These are phyloP conservation scores for Metschnikowia koreensis DNA, from an alignment of 805 yeast genomes.

Conservation along the genomic window DNA sequence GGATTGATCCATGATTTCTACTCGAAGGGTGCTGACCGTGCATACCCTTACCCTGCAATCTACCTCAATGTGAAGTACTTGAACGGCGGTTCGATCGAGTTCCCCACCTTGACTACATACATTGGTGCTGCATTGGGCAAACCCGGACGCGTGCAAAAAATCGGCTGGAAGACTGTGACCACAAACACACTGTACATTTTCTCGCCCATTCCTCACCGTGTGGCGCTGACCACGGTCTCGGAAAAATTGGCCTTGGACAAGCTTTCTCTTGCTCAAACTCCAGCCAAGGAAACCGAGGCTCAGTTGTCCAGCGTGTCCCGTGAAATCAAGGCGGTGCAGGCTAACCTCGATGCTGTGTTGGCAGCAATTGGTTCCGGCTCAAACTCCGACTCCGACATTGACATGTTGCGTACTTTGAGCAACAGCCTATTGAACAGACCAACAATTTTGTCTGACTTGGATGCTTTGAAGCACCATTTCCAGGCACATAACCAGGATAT, in stretches of 20 bases:
- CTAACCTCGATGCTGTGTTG: constrained; percentile 49
- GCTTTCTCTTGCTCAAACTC: constrained; percentile 34
- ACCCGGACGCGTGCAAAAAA: constrained; percentile 36
- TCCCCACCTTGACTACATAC: constrained; percentile 65
- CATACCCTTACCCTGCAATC: constrained; percentile 73
- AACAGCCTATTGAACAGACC: constrained; percentile 54
- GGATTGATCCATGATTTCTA: constrained; percentile 81
- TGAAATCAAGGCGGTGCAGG: constrained; percentile 46
- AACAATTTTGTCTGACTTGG: constrained; percentile 46
- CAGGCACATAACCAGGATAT: constrained; percentile 76
- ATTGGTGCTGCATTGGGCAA: constrained; percentile 72
- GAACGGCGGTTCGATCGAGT: constrained; percentile 43
- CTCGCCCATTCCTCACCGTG: constrained; percentile 69
- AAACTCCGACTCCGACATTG: constrained; percentile 46
- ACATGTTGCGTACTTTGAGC: constrained; percentile 66
- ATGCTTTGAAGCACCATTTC: constrained; percentile 58
- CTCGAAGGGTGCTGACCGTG: constrained; percentile 64
- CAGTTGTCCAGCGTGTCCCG: constrained; percentile 42
- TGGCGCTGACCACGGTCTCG: constrained; percentile 47
- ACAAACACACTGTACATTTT: constrained; percentile 53
- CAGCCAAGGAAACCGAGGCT: constrained; percentile 30
- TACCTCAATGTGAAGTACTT: constrained; percentile 70
- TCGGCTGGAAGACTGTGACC: constrained; percentile 41
- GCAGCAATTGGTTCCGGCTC: constrained; percentile 43
- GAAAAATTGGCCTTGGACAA: constrained; percentile 59